These are phyloP conservation scores for Paraurostyla sp. DNA, from an alignment of 73 alveolate species.

Conservation along the genomic window DNA sequence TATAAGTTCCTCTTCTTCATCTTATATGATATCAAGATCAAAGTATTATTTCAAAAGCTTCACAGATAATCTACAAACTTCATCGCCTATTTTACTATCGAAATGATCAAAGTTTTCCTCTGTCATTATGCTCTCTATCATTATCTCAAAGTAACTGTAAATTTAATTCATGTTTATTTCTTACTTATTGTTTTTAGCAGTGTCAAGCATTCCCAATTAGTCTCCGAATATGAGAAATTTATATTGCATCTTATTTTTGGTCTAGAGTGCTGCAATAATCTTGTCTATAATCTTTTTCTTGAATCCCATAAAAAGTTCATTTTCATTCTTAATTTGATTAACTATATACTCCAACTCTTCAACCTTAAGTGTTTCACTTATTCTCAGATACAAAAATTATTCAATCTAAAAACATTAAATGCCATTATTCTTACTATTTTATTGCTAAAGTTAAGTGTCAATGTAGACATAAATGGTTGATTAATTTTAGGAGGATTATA, in stretches of 20 bases:
- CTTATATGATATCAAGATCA: not conserved
- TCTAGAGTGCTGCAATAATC: not conserved
- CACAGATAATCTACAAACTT: not conserved
- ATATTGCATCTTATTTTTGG: not conserved
- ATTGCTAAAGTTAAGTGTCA: not conserved
- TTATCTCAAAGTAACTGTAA: not conserved
- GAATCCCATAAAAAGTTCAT: not conserved
- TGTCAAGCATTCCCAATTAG: not conserved
- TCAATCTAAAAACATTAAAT: not conserved
- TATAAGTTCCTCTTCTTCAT: constrained; percentile 3
- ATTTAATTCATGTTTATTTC: not conserved
- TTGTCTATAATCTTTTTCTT: not conserved
- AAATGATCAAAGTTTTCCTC: not conserved
- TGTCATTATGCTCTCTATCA: not conserved
- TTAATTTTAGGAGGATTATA: constrained; percentile 14
- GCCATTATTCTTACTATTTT: too few relatives aligned
- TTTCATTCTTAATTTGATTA: not conserved
- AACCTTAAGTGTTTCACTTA: not conserved
- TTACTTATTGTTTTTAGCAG: not conserved
- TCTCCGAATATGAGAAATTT: not conserved
- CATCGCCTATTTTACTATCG: not conserved
- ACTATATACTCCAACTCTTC: not conserved
- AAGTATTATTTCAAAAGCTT: not conserved
- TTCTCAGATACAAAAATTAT: not conserved
- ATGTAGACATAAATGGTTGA: not conserved